Base-by-base conservation (phyloP, 768 basidiomycete genomes). In the Mycena amicta region DNA sequence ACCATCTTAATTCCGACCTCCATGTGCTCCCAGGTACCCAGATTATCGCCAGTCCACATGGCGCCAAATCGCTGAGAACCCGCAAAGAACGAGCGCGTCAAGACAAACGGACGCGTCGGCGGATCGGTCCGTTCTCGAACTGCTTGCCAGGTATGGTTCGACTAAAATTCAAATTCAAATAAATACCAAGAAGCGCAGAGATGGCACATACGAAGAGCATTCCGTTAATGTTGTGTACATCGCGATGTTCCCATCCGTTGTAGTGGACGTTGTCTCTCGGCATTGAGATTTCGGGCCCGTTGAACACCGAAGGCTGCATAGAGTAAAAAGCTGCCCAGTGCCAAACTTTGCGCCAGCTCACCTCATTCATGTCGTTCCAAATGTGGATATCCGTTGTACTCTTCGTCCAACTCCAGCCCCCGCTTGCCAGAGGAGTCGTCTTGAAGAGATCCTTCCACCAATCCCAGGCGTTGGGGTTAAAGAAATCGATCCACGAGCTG, bases 281-380 rank as follows among this genome's bases (percentile, higher is more conserved):
- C 83, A 84, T 84, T 12, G 80, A 79, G 66, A 99, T 98, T 71
- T 99, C 97, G 4, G 97, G 97, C 0, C 96, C 97, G 64, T 98
- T 96, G 79, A 99, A 99, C n/a, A 99, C 87, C 12, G 95, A 89
- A 1, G 97, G 97, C n/a, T n/a, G n/a, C n/a, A n/a, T n/a, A n/a
- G n/a, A n/a, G n/a, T n/a, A n/a, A n/a, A n/a, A n/a, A n/a, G n/a
- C n/a, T n/a, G n/a, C n/a, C n/a, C n/a, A n/a, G n/a, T n/a, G n/a
- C n/a, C n/a, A n/a, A n/a, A n/a, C n/a, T n/a, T n/a, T n/a, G n/a
- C n/a, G n/a, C n/a, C n/a, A n/a, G n/a, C n/a, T n/a, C n/a, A n/a
- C n/a, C 93, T 98, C 97, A 65, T 98, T 98, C 97, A 99, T 99
- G 69, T 99, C 97, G 70, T 98, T 98, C 97, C 97, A 99, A 64